Base-by-base conservation (phyloP, 2,329 filamentous ascomycete species). In the Orbilia oligospora region DNA sequence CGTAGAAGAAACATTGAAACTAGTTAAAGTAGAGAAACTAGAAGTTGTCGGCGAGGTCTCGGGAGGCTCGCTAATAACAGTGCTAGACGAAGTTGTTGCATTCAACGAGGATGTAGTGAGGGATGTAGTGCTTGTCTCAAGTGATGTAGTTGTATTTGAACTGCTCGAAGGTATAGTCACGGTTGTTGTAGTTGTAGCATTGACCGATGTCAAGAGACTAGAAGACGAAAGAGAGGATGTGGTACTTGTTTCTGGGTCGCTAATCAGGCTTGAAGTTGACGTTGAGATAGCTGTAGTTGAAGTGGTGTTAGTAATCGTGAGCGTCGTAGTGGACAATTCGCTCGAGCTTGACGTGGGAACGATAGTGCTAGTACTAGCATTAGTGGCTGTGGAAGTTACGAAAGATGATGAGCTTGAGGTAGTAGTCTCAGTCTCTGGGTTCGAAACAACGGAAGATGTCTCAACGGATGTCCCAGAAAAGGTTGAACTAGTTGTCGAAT, bases 161-260 rank as follows among this genome's bases (percentile, higher is more conserved):
- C 38, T 67, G 12, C 22, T 33, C 1, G 48, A 30, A 4, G 71
- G 30, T 16, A 44, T 33, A 1, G 66, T 71, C 5, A 49, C 12
- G 6, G 65, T 70, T 5, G 71, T 69, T 0, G 71, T 76, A 3
- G 67, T 77, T 4, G 67, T 77, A 10, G 72, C 66, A 77, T 77
- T 77, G 10, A 67, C 20, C 9, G 58, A 71, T 5, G 67, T 67
- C 33, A 66, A 22, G 6, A 53, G 27, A 61, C 48, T 38, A 41
- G 33, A 64, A n/a, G 41, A 63, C 41, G 53, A 61, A 38, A 41
- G 18, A 18, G 55, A 22, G 6, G 46, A 64, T 6, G 58, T 66
- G 1, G 58, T 22, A 4, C 53, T 48, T 0, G 58, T 56, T 22
- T 58, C 69, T 27, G 58, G 49, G 16, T 49, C 69, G 41, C 38